Percentiles rank a stretch among this genome's conserved stretches.
Evolutionary conservation across 139 green algal genomes (phyloP).

Genomic region (Tetraselmis striata): DNA sequence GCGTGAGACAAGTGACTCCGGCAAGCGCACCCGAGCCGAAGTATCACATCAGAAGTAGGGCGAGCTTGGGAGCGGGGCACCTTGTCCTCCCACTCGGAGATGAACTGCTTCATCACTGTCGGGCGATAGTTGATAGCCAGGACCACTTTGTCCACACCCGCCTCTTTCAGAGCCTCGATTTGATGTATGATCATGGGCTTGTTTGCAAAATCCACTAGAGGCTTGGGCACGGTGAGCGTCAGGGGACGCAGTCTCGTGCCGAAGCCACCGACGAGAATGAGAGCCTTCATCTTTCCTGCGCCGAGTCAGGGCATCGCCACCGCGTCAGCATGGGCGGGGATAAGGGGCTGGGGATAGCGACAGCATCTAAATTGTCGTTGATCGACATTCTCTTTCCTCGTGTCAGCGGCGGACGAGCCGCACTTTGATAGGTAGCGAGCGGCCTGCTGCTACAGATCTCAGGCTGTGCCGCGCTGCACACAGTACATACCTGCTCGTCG

Average conservation of each 20-base stretch:
- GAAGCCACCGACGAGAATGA: slow-evolving; percentile 87
- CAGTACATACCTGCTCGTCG: too few species aligned
- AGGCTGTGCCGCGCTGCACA: too few species aligned
- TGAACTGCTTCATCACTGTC: slow-evolving; percentile 90
- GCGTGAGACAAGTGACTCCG: neutral
- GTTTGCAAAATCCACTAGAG: slow-evolving; percentile 95
- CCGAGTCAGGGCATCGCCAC: too few species aligned
- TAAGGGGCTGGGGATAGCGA: too few species aligned
- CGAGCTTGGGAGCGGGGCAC: too few species aligned
- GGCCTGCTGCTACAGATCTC: too few species aligned
- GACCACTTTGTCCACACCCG: slow-evolving; percentile 87
- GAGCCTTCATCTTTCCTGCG: slow-evolving; percentile 60
- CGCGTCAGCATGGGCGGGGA: too few species aligned
- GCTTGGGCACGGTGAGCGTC: slow-evolving; percentile 82
- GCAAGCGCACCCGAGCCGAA: neutral
- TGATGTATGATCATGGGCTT: slow-evolving; percentile 99
- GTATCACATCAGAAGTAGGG: too few species aligned
- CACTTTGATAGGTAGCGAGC: too few species aligned
- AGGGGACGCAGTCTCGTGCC: slow-evolving; percentile 78
- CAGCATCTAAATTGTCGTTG: too few species aligned
- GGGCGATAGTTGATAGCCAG: slow-evolving; percentile 96
- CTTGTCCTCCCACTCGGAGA: slow-evolving; percentile 92
- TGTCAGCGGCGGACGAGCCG: too few species aligned
- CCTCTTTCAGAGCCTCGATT: slow-evolving; percentile 87
- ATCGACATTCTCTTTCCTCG: too few species aligned